A percentile compares a stretch with the other conserved stretches of the same genome.
phyloP scores from a whole-genome alignment of 2,329 filamentous ascomycete species.

The Botrytis byssoidea region DNA sequence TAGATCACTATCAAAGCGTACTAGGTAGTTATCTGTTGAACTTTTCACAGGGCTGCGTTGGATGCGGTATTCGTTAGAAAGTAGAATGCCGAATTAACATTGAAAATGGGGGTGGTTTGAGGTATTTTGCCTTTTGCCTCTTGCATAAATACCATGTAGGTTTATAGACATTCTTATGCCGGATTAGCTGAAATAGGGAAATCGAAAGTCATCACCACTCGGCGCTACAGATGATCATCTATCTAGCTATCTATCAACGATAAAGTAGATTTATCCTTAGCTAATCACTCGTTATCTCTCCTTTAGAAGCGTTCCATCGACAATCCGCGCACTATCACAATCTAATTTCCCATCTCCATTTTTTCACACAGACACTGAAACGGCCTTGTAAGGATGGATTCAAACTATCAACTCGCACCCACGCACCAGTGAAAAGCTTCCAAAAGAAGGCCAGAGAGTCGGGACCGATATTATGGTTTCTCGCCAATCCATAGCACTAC shows the following conservation, averaged over 20 bases:
- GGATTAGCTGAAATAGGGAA: background rate
- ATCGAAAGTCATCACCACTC: background rate
- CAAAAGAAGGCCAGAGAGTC: background rate
- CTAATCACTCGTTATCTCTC: background rate
- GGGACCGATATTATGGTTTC: background rate
- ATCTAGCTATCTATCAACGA: background rate
- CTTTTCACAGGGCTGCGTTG: constrained; percentile 7
- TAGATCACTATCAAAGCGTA: background rate
- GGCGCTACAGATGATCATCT: background rate
- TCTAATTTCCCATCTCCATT: constrained; percentile 7
- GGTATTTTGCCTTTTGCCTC: background rate
- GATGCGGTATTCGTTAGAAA: background rate
- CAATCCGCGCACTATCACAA: background rate
- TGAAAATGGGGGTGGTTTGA: background rate
- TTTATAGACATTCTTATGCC: background rate
- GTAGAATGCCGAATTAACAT: background rate
- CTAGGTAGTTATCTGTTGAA: background rate
- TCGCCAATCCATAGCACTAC: background rate
- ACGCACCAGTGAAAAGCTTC: background rate
- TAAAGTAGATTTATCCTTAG: background rate
- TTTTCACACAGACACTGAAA: background rate
- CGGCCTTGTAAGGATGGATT: background rate
- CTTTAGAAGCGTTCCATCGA: background rate
- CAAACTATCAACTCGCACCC: background rate
- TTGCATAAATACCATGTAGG: background rate